Conservation (phyloP, 2,329 filamentous ascomycete genomes). For the Aspergillus pseudoglaucus region DNA sequence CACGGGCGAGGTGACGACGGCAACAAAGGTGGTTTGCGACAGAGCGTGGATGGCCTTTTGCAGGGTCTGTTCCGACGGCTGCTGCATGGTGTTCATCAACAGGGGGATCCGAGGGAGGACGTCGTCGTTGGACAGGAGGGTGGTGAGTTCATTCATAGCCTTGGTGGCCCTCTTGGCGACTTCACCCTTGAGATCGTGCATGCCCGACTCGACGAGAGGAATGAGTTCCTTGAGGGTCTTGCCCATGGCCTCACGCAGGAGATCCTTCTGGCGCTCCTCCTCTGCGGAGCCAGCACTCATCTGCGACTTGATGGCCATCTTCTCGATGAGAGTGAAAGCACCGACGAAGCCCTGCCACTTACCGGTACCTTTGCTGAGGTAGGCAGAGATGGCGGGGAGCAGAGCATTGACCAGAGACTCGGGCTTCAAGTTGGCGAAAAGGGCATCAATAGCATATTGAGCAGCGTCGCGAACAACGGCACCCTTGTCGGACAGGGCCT, state of each 20-base stretch:
- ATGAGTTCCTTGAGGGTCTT: constrained; percentile 71
- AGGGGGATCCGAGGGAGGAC: constrained; percentile 87
- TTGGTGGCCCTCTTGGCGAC: constrained; percentile 77
- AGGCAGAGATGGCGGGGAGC: constrained; percentile 66
- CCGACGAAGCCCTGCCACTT: constrained; percentile 98
- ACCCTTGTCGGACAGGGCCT: constrained; percentile 84
- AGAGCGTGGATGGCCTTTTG: constrained; percentile 96
- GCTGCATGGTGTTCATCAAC: constrained; percentile 89
- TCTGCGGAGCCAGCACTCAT: constrained; percentile 77
- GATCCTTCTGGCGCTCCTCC: constrained; percentile 78
- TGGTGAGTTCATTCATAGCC: constrained; percentile 86
- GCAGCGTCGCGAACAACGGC: constrained; percentile 82
- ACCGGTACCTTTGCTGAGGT: constrained; percentile 74
- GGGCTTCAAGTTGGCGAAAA: constrained; percentile 71
- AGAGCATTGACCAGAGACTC: constrained; percentile 80
- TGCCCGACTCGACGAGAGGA: constrained; percentile 81
- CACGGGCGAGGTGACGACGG: constrained; percentile 89
- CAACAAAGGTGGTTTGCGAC: constrained; percentile 97
- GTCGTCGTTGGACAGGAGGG: constrained; percentile 91
- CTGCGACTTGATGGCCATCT: constrained; percentile 92
- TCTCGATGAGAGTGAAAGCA: constrained; percentile 75
- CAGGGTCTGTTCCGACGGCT: constrained; percentile 78
- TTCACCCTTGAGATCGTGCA: constrained; percentile 94
- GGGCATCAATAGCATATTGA: constrained; percentile 85
- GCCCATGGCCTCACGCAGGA: constrained; percentile 86